Evolutionary conservation across 2,329 filamentous ascomycete genomes (phyloP), one percentile per base, ranked within the genome.

Genomic region (Endoconidiophora laricicola): DNA sequence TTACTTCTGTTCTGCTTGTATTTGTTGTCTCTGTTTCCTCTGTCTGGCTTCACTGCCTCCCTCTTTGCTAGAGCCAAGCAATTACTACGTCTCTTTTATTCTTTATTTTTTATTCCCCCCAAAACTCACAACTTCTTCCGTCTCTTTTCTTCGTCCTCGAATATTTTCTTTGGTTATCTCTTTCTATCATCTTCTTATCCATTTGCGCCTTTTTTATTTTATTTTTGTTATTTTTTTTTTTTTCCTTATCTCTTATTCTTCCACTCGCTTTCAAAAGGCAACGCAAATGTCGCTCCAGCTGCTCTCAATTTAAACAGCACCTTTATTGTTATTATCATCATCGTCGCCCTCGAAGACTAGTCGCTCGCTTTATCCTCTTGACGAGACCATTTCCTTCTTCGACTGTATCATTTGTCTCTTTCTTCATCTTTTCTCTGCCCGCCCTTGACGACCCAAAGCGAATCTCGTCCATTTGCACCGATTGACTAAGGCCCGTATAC

Each of bases 61-160:
- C 40, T 39, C 24, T 42, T 33, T 46, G 20, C 20, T 46, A 12
- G 16, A 18, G 16, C 16, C 16, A 18, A 18, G 16, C 16, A 18
- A 18, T 18, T 18, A 18, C 16, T 39, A 26, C 16, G 18, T 29
- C 24, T 46, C 23, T 50, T 58, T 55, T 47, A 40, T 51, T 54
- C 52, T 48, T 44, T 50, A 44, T 49, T 52, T 56, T 47, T 44
- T 41, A 9, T 45, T 49, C 42, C 50, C 46, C 46, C 47, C 49
- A 50, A 26, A 50, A 50, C 45, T 45, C 52, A 49, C 50, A 41
- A 38, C 29, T 36, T 44, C 18, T 41, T 14, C 24, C 38, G 18
- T 36, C 10, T n/a, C 4, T 39, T 37, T 42, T 37, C 20, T 41
- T 45, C 29, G 18, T 46, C 48, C 48, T 39, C 24, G 39, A 23